These are phyloP conservation scores for Sechiopsis laciniata DNA, from an alignment of 306 rosid species.

Conservation along the genomic window DNA sequence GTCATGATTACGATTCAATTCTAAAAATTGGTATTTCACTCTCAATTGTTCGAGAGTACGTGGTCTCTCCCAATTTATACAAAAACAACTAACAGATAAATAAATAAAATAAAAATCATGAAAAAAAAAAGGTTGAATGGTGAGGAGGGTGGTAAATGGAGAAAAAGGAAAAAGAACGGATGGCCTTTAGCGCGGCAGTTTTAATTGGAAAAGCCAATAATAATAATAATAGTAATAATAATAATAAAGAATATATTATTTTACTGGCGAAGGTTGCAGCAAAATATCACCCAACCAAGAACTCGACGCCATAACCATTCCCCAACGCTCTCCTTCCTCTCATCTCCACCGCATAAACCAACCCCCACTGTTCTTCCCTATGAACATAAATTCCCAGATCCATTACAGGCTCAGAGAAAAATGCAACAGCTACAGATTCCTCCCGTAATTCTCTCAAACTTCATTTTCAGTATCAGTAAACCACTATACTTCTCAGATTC, in stretches of 20 bases:
- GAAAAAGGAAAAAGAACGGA: not conserved
- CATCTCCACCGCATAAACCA: not conserved
- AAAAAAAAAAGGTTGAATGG: no score
- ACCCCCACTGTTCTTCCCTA: not conserved
- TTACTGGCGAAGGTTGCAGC: conserved; percentile 8
- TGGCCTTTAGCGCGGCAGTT: conserved; percentile 5
- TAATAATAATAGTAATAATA: not conserved
- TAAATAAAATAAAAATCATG: no score
- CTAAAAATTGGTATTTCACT: no score
- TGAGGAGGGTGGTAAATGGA: not conserved
- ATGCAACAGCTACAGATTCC: not conserved
- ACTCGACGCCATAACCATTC: conserved; percentile 55
- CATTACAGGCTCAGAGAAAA: not conserved
- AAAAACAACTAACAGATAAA: no score
- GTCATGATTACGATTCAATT: no score
- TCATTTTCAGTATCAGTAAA: not conserved
- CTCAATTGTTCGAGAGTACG: no score
- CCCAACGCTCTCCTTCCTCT: not conserved
- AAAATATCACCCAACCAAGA: conserved; percentile 33
- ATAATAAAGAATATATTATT: no score
- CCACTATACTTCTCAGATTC: not conserved
- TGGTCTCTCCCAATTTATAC: no score
- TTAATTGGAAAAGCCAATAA: conserved; percentile 11
- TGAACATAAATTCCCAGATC: conserved; percentile 19
- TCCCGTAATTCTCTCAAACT: not conserved